Percentiles rank a stretch among this genome's conserved stretches.
These are phyloP conservation scores for Mucuna pruriens DNA, from an alignment of 306 rosid species.

Conservation along the genomic window DNA sequence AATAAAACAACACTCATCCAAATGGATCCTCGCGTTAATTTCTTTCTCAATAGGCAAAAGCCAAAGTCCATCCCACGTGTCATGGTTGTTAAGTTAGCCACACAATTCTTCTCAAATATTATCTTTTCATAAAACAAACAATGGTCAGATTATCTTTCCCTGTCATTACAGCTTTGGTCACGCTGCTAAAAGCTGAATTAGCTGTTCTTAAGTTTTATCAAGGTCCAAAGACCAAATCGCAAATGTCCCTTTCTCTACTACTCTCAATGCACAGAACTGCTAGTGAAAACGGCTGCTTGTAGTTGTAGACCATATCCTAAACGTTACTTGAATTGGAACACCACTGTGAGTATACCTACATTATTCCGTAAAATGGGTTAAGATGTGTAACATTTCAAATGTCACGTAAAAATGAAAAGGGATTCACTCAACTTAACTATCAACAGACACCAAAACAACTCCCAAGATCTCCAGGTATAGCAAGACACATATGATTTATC, in stretches of 20 bases:
- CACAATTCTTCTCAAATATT: conserved; percentile 38
- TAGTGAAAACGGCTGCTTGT: conserved; percentile 37
- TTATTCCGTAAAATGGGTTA: neutral
- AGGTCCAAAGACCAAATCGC: conserved; percentile 16
- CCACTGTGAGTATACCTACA: neutral
- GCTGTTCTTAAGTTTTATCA: conserved; percentile 41
- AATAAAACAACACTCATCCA: conserved; percentile 38
- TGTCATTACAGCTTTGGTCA: conserved; percentile 54
- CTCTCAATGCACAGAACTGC: conserved; percentile 25
- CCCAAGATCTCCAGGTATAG: neutral
- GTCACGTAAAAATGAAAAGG: neutral
- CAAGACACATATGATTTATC: neutral
- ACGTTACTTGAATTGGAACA: conserved; percentile 24
- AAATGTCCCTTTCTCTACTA: conserved; percentile 6
- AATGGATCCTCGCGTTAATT: conserved; percentile 30
- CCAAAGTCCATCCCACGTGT: conserved; percentile 33
- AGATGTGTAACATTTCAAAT: neutral
- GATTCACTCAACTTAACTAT: neutral
- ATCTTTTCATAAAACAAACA: conserved; percentile 28
- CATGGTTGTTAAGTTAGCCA: conserved; percentile 54
- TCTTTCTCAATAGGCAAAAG: conserved; percentile 32
- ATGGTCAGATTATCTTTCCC: conserved; percentile 54
- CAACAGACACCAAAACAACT: neutral
- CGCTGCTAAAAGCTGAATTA: conserved; percentile 35
- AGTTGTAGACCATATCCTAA: conserved; percentile 8